Percentiles rank a stretch among this genome's conserved stretches.
phyloP scores from a whole-genome alignment of 257 asterid genomes.

The Henckelia pumila region DNA sequence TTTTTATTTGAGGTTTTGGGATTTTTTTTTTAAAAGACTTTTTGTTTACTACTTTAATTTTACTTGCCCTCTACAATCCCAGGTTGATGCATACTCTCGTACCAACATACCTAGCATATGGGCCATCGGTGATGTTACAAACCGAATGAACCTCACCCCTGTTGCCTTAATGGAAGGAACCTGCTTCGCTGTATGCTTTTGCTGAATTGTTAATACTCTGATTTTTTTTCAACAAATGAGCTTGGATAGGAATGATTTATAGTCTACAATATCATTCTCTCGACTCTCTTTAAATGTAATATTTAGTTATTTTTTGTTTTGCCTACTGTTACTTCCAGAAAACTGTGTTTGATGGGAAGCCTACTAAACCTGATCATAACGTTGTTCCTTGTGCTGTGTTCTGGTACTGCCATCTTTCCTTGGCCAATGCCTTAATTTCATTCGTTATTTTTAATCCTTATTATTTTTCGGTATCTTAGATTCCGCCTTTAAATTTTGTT shows the following conservation, averaged over 20 bases:
- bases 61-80: constrained; percentile 21
- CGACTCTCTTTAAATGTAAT: background rate
- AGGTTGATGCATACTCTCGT: constrained; percentile 81
- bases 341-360: constrained; percentile 90
- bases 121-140: constrained; percentile 95
- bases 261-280: background rate
- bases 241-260: background rate
- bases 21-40: too few species aligned
- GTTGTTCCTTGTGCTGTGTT: constrained; percentile 87
- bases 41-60: too few species aligned
- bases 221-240: constrained; percentile 1
- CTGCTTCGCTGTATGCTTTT: constrained; percentile 69
- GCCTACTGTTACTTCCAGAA: constrained; percentile 57
- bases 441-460: background rate
- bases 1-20: too few species aligned
- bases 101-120: constrained; percentile 94
- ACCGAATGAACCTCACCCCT: constrained; percentile 94
- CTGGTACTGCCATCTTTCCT: constrained; percentile 54
- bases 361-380: constrained; percentile 62
- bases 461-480: too few species aligned
- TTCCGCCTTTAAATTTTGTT: too few species aligned
- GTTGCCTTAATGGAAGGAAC: constrained; percentile 98
- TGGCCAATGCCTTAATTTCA: constrained; percentile 12
- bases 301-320: background rate
- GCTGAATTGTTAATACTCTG: constrained; percentile 4